Percentiles rank a stretch among this genome's conserved stretches.
phyloP scores from a whole-genome alignment of 805 yeast species.

The Candida wancherniae region DNA sequence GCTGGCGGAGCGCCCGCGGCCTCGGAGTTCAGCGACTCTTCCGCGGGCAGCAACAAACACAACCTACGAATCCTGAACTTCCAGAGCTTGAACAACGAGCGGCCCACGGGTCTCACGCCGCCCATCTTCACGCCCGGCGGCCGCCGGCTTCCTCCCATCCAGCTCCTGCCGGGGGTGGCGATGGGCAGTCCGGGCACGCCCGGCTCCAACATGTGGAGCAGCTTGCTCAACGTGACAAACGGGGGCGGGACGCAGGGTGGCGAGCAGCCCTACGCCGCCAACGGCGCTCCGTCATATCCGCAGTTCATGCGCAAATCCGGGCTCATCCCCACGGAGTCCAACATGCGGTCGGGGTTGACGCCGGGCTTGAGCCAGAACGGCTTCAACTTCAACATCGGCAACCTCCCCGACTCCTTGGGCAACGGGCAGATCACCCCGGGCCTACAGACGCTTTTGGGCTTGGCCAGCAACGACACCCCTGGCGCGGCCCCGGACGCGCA shows the following conservation, averaged over 20 bases:
- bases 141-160: slow-evolving; percentile 51
- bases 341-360: slow-evolving; percentile 65
- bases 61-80: slow-evolving; percentile 33
- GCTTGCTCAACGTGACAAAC: slow-evolving; percentile 40
- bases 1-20: too few species aligned
- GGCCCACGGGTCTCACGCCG: slow-evolving; percentile 40
- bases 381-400: slow-evolving; percentile 35
- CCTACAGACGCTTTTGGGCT: slow-evolving; percentile 35
- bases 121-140: slow-evolving; percentile 57
- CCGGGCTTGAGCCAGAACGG: slow-evolving; percentile 43
- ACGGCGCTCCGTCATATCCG: slow-evolving; percentile 8
- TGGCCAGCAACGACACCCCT: slow-evolving; percentile 13
- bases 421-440: slow-evolving; percentile 49
- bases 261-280: slow-evolving; percentile 5
- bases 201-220: slow-evolving; percentile 46
- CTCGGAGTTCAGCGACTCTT: too few species aligned
- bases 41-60: slow-evolving; percentile 24
- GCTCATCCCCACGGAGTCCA: slow-evolving; percentile 72
- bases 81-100: slow-evolving; percentile 20
- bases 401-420: slow-evolving; percentile 34
- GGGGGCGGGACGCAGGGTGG: slow-evolving; percentile 8
- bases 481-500: slow-evolving; percentile 4
- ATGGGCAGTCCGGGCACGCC: slow-evolving; percentile 48
- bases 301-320: slow-evolving; percentile 49
- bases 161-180: slow-evolving; percentile 40